These are phyloP conservation scores for Trichoderma pleuroti DNA, from an alignment of 2,329 filamentous ascomycete species.

Conservation along the genomic window DNA sequence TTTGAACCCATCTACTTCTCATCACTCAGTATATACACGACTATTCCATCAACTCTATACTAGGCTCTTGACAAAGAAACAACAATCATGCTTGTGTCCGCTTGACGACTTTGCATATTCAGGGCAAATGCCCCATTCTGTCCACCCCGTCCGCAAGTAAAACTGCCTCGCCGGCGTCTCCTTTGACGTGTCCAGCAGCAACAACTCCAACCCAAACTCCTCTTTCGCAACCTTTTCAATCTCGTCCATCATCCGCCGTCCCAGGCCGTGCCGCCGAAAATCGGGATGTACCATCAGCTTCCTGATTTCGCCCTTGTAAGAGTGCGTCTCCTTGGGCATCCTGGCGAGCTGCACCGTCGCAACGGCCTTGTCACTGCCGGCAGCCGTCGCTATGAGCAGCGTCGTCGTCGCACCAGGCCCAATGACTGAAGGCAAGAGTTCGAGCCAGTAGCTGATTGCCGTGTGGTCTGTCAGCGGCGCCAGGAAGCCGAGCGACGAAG, in stretches of 20 bases:
- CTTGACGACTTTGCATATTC: slow-evolving; percentile 25
- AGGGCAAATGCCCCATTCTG: slow-evolving; percentile 29
- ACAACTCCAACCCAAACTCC: slow-evolving; percentile 22
- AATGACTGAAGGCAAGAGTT: slow-evolving; percentile 17
- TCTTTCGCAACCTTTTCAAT: slow-evolving; percentile 24
- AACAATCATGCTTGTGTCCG: slow-evolving; percentile 22
- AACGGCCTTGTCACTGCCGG: slow-evolving; percentile 18
- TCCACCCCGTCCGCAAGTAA: slow-evolving; percentile 27
- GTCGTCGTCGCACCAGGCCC: slow-evolving; percentile 1
- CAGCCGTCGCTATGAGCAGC: slow-evolving; percentile 22
- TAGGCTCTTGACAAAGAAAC: slow-evolving; percentile 25
- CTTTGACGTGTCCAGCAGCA: slow-evolving; percentile 29
- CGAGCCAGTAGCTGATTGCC: slow-evolving; percentile 25
- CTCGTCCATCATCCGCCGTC: slow-evolving; percentile 25
- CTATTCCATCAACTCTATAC: neutral
- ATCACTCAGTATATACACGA: neutral
- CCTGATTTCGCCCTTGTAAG: slow-evolving; percentile 27
- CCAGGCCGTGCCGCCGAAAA: slow-evolving; percentile 24
- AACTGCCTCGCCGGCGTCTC: slow-evolving; percentile 27
- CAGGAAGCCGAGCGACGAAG: slow-evolving; percentile 30
- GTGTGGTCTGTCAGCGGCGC: slow-evolving; percentile 27
- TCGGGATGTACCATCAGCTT: slow-evolving; percentile 29
- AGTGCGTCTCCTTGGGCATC: slow-evolving; percentile 27
- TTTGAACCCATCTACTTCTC: neutral
- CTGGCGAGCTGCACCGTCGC: slow-evolving; percentile 25